These are phyloP conservation scores for Ziziphus jujuba DNA, from an alignment of 306 rosid species.

Conservation along the genomic window DNA sequence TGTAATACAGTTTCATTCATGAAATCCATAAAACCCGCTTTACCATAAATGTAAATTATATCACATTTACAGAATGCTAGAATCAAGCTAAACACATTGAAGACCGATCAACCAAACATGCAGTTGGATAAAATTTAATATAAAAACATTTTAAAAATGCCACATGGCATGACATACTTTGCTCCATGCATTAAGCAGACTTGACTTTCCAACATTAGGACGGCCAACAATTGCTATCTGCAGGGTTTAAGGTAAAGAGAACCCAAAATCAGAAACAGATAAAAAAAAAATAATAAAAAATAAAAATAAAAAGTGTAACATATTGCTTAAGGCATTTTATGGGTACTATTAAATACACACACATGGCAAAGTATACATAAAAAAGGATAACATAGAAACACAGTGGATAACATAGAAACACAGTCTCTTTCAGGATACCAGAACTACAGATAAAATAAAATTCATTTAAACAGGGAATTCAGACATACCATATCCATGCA, in stretches of 20 bases:
- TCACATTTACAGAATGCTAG: not conserved
- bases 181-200: constrained; percentile 99
- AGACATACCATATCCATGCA: too few species aligned
- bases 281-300: too few species aligned
- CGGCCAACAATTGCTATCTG: constrained; percentile 98
- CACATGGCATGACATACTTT: constrained; percentile 53
- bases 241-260: constrained; percentile 27
- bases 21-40: not conserved
- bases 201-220: constrained; percentile 96
- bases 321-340: constrained; percentile 5
- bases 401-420: not conserved
- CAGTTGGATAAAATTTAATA: constrained; percentile 6
- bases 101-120: constrained; percentile 12
- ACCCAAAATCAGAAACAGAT: constrained; percentile 23
- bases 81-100: not conserved
- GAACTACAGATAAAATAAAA: not conserved
- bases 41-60: not conserved
- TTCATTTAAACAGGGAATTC: not conserved
- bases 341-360: constrained; percentile 1
- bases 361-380: not conserved
- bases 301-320: constrained; percentile 11
- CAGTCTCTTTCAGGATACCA: not conserved
- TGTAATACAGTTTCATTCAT: too few species aligned
- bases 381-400: not conserved
- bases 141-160: too few species aligned